Evolutionary conservation across 305 asterid genomes (phyloP), one percentile per base, ranked within the genome.

Genomic region (Euphrasia arctica): DNA sequence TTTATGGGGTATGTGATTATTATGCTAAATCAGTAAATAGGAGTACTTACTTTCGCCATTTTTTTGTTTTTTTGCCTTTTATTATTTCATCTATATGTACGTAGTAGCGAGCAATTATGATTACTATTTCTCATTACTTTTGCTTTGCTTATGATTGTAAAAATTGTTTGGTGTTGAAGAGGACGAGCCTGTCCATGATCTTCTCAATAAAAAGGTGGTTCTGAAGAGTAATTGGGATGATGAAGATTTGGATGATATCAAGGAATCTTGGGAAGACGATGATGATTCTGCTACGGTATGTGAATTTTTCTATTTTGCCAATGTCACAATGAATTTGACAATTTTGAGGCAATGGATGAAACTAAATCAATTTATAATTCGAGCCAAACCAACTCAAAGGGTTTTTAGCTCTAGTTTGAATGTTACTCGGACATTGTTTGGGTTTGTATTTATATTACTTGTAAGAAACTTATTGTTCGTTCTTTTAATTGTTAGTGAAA

Each of bases 211-310:
- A 62, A 85, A 82, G 71, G 86, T 76, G 58, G 75, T 29, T 43
- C 82, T 75, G 32, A 78, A 67, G 65, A 78, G 70, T 72, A 78
- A 73, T 14, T 92, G 98, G 98, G 98, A 87, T 31, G 98, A 92
- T 36, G 98, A 92, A 77, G 98, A 92, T 68, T 70, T 69, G 49
- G 96, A 89, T 63, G 94, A 83, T 63, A 83, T 92, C 65, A 92
- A 83, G 73, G 97, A 92, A 9, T 90, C 95, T 58, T 92, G 98
- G 98, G 98, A 92, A 82, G 98, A 92, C 71, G 96, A 87, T 22
- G 98, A 92, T 1, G 89, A 90, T 78, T 76, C 87, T 68, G 77
- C 70, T 13, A 74, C 74, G 78, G 97, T 92, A 75, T 66, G 67
- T 32, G 49, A 13, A 6, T 43, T 51, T 54, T n/a, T 22, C 25